Percentiles rank a stretch among this genome's conserved stretches.
Conservation (phyloP, 805 yeast species). For the Suhomyces sp. region DNA sequence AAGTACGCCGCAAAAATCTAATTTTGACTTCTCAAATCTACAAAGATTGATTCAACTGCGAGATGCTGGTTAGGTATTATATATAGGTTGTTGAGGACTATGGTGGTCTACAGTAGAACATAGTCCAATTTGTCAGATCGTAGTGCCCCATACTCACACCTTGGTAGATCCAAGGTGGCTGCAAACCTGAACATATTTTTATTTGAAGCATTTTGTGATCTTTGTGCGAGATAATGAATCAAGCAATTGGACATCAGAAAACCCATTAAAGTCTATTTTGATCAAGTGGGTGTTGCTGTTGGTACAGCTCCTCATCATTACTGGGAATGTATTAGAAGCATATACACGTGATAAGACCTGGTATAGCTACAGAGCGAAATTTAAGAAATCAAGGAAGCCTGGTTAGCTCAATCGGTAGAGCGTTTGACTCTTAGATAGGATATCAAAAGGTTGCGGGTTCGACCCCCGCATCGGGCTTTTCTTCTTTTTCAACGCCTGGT, state of each 20-base stretch:
- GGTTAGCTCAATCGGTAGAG: constrained; percentile 8
- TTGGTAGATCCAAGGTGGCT: not conserved
- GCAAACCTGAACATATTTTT: too few species aligned
- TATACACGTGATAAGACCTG: not conserved
- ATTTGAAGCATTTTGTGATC: too few species aligned
- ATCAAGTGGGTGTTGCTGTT: too few species aligned
- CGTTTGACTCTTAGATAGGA: constrained; percentile 3
- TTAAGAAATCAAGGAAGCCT: not conserved
- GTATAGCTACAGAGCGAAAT: not conserved
- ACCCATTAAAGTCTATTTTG: too few species aligned
- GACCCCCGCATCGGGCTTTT: constrained; percentile 7
- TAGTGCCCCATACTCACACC: not conserved
- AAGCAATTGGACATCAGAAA: too few species aligned
- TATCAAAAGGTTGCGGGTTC: constrained; percentile 8
- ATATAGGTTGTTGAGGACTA: too few species aligned
- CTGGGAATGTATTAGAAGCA: too few species aligned
- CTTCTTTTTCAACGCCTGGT: constrained; percentile 5
- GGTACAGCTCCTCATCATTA: too few species aligned
- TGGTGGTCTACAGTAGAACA: not conserved
- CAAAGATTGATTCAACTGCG: too few species aligned
- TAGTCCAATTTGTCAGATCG: not conserved
- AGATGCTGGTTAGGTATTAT: not conserved
- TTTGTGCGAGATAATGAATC: too few species aligned
- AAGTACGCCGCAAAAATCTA: not conserved
- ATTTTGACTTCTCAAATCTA: too few species aligned